Percentiles rank a stretch among this genome's conserved stretches.
These are phyloP conservation scores for Tremellales sp. DNA, from an alignment of 1,284 basidiomycete genomes.

Conservation along the genomic window DNA sequence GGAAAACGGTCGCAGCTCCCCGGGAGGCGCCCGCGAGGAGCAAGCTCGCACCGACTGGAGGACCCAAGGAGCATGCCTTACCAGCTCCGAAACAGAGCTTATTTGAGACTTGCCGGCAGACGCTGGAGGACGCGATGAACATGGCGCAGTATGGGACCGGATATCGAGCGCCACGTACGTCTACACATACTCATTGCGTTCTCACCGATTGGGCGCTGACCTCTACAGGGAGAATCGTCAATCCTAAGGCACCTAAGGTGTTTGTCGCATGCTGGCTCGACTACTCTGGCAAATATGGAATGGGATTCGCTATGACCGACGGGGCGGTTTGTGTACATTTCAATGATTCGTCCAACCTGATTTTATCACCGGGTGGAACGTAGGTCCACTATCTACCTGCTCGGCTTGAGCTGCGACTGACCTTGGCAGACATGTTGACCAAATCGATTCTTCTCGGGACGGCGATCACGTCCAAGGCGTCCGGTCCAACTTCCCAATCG, in stretches of 20 bases:
- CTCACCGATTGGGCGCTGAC: too few relatives aligned
- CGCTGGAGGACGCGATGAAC: constrained; percentile 65
- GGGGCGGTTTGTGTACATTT: constrained; percentile 93
- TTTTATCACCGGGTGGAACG: constrained; percentile 78
- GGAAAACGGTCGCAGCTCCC: not conserved
- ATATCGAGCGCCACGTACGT: constrained; percentile 61
- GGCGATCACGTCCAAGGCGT: constrained; percentile 21
- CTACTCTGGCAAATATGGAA: constrained; percentile 97
- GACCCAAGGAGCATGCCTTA: not conserved
- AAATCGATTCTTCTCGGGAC: constrained; percentile 52
- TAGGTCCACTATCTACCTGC: constrained; percentile 48
- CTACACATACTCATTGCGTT: not conserved
- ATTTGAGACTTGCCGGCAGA: constrained; percentile 55
- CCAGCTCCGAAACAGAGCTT: constrained; percentile 21
- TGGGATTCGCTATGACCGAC: constrained; percentile 94
- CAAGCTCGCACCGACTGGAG: too few relatives aligned
- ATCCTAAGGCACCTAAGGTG: constrained; percentile 65
- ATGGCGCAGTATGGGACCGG: constrained; percentile 58
- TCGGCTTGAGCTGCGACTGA: not conserved
- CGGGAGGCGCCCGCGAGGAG: too few relatives aligned
- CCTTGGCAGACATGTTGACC: constrained; percentile 72
- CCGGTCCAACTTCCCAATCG: constrained; percentile 43
- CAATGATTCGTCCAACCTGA: constrained; percentile 85
- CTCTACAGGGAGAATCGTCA: too few relatives aligned
- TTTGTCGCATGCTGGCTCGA: constrained; percentile 98